Evolutionary conservation across 306 rosid species (phyloP), one percentile per base, ranked within the genome.

Genomic region (Acmispon strigosus): DNA sequence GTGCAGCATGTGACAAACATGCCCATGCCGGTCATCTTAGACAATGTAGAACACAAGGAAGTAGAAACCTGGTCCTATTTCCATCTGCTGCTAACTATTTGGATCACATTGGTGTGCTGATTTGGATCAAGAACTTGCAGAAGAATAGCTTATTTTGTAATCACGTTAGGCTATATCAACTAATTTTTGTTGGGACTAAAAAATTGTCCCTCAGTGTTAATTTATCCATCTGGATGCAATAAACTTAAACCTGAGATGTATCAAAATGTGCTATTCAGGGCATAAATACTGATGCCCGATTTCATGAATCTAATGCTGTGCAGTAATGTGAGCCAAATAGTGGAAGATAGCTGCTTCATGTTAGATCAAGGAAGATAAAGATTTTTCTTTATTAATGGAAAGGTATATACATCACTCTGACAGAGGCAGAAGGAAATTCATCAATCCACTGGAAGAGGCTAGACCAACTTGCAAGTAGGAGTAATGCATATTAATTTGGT

Each of bases 101-200:
- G 9, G 15, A 34, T 5, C 41, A 62, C 61, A 55, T 54, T 61
- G 48, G 29, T 73, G 53, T 4, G 41, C 79, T 72, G 62, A 74
- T 71, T 69, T 54, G 34, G 76, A 43, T 62, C 29, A 62, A 66
- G 63, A 81, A 68, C 32, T 47, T 71, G 60, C 62, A 66, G 27
- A 20, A 59, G 71, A 72, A 43, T 70, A 69, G 72, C 58, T 47
- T 42, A 53, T 62, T 37, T 8, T 37, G 43, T 42, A 73, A 80
- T 62, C 45, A 60, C 7, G 57, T 61, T 13, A 36, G 65, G 44
- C 63, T 59, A 59, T 14, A 60, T 79, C 18, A 16, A 29, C 42
- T 52, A 19, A 1, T 60, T 29, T 42, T 44, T 2, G 43, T n/a
- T 52, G 56, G 68, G 72, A 68, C 59, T 32, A 32, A 32, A 29